Base-by-base conservation (phyloP, 2,329 filamentous ascomycete genomes). In the Scedosporium dehoogii region DNA sequence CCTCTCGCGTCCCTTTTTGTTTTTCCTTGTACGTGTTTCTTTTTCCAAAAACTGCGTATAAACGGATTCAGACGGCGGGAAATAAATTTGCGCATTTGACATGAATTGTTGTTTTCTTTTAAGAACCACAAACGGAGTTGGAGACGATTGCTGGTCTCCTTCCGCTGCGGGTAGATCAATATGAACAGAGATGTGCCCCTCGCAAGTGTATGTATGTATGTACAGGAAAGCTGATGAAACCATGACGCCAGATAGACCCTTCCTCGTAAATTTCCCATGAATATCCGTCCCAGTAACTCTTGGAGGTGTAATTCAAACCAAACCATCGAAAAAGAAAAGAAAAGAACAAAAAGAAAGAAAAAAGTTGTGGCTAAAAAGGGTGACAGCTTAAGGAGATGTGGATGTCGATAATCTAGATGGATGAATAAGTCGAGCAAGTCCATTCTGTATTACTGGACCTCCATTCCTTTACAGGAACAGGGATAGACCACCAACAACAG, bases 1-100 rank as follows among this genome's bases (percentile, higher is more conserved):
- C 44, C 18, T 48, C 44, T 55, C 14, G 23, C 23, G 25, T 23
- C 27, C 56, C 6, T 27, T 56, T 60, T 41, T 2, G 48, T 53
- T 38, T 44, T 62, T 48, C 33, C 10, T 12, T 38, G 33, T 6
- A 21, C 29, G 46, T 62, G 21, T 33, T 29, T 1, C 60, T 25
- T 55, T 38, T 25, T 63, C 55, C 59, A n/a, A 16, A 48, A 51
- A 21, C 51, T 61, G 41, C 33, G 51, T 55, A 55, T 27, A 55
- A 23, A 55, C 21, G 51, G 51, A 23, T 27, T 55, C 51, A 55
- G 51, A 55, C 23, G 51, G 51, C 23, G 51, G 23, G 29, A 55
- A 48, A 48, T 48, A 48, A 48, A 48, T 2, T 48, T 12, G 44
- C 16, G 44, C 21, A 48, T 48, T 48, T 18, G n/a, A 10, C 21